Conservation (phyloP, 2,329 filamentous ascomycete species). For the Reticulascus tulasneorum region DNA sequence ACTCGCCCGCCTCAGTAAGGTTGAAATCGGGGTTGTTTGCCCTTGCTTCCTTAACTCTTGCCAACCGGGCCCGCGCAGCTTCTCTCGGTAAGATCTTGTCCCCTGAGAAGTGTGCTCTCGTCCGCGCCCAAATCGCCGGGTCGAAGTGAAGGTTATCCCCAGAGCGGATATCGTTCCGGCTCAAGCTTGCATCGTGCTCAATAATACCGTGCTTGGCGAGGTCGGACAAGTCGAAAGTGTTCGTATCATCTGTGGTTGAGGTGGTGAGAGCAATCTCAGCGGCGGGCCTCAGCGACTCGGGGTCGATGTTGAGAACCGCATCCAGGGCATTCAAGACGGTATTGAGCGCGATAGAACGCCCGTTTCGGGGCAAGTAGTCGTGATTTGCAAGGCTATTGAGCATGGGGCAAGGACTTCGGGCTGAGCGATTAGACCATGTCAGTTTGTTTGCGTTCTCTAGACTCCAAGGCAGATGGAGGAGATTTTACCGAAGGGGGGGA, state of each 20-base stretch:
- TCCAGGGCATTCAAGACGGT: conserved; percentile 15
- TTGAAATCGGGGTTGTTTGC: conserved; percentile 8
- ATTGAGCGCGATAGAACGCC: conserved; percentile 14
- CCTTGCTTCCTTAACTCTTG: conserved; percentile 18
- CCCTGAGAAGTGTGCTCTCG: background rate
- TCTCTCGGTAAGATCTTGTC: conserved; percentile 9
- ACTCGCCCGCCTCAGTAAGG: conserved; percentile 7
- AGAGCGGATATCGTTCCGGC: conserved; percentile 20
- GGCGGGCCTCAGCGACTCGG: conserved; percentile 36
- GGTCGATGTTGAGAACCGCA: conserved; percentile 15
- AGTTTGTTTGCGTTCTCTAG: background rate
- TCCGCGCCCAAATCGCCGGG: background rate
- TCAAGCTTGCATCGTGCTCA: conserved; percentile 27
- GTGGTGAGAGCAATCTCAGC: conserved; percentile 14
- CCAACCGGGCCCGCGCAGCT: too few relatives aligned
- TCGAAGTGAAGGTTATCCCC: conserved; percentile 1
- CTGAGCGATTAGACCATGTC: too few relatives aligned
- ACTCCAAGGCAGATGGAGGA: too few relatives aligned
- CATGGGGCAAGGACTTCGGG: conserved; percentile 18
- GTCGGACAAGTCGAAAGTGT: conserved; percentile 14
- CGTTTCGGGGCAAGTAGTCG: conserved; percentile 18
- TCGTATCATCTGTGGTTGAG: conserved; percentile 12
- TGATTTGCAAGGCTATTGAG: conserved; percentile 20
- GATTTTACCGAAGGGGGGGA: too few relatives aligned
- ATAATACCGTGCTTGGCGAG: conserved; percentile 18